These are phyloP conservation scores for Pouteria glomerata DNA, from an alignment of 148 eudicot species.

Conservation along the genomic window DNA sequence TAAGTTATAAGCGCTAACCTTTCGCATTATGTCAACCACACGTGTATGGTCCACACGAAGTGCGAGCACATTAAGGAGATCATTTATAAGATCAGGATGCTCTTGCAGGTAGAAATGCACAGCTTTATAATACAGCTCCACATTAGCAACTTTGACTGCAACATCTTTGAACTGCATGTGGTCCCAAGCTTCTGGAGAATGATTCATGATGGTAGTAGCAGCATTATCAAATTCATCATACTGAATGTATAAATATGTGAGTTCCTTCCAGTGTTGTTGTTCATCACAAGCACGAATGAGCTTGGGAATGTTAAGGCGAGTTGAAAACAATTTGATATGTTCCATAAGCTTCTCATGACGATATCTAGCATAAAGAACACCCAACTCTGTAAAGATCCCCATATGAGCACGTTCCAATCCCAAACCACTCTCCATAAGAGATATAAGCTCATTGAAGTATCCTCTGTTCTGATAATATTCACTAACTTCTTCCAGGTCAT, in stretches of 20 bases:
- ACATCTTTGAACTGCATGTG: constrained; percentile 99
- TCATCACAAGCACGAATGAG: constrained; percentile 96
- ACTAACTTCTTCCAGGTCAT: constrained; percentile 92
- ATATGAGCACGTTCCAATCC: constrained; percentile 99
- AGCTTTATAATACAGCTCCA: constrained; percentile 94
- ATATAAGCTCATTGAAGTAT: constrained; percentile 80
- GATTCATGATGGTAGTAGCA: constrained; percentile 97
- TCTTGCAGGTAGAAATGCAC: constrained; percentile 95
- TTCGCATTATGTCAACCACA: constrained; percentile 95
- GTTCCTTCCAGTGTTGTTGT: constrained; percentile 98
- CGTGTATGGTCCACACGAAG: constrained; percentile 95
- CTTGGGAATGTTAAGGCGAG: constrained; percentile 97
- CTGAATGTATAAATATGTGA: constrained; percentile 80
- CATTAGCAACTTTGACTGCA: constrained; percentile 90
- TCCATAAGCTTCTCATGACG: constrained; percentile 99
- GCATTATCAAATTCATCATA: constrained; percentile 99
- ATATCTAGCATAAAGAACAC: constrained; percentile 95
- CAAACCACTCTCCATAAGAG: constrained; percentile 96
- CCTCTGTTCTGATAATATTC: constrained; percentile 93
- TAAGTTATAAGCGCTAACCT: too few species aligned
- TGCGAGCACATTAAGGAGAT: constrained; percentile 85
- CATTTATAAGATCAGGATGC: constrained; percentile 95
- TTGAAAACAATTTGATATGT: constrained; percentile 87
- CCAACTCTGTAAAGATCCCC: constrained; percentile 96
- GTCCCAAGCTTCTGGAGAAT: constrained; percentile 99